Evolutionary conservation across 2,329 filamentous ascomycete species (phyloP), one percentile per base, ranked within the genome.

Genomic region (Xylariales sp.): DNA sequence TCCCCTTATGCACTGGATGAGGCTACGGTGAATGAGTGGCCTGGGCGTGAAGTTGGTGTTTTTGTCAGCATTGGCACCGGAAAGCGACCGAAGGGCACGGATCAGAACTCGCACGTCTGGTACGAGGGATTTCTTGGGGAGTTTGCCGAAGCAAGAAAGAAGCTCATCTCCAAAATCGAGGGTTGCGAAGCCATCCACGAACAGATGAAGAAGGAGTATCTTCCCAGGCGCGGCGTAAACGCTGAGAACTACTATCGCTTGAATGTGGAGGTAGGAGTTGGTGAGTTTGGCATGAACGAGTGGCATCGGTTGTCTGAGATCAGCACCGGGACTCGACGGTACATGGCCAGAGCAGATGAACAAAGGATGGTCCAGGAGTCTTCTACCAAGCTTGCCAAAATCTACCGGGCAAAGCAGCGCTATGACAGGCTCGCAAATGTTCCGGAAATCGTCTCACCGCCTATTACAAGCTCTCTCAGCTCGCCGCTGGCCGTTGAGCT

Each of bases 231-330:
- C 23, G 80, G 84, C 18, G 87, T 97, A 42, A 90, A 85, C 51
- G 76, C 79, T 36, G 90, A 96, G 41, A 88, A 94, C 59, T 98
- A 98, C 66, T 95, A 89, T 60, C 85, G 93, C 6, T 70, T 97
- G n/a, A 98, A 98, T 48, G 93, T 97, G 28, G 90, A 97, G 56
- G 83, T 95, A 13, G 93, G 91, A 1, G 90, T 97, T 4, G 90
- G 91, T 37, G 93, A 97, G 56, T 97, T 96, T 59, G 91, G 87
- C 36, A 97, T 98, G 89, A 98, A 97, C 57, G 93, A 97, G 59
- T 98, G 93, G 93, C 79, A 88, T 52, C 80, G 90, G 4, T 68
- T 97, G n/a, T 84, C 87, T 18, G 91, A 96, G 37, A 97, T 98
- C 64, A 95, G 88, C 66, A 96, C 88, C 12, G 84, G 84, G 56